These are phyloP conservation scores for Phytophthora pseudosyringae DNA, from an alignment of 352 stramenopile genomes.

Conservation along the genomic window DNA sequence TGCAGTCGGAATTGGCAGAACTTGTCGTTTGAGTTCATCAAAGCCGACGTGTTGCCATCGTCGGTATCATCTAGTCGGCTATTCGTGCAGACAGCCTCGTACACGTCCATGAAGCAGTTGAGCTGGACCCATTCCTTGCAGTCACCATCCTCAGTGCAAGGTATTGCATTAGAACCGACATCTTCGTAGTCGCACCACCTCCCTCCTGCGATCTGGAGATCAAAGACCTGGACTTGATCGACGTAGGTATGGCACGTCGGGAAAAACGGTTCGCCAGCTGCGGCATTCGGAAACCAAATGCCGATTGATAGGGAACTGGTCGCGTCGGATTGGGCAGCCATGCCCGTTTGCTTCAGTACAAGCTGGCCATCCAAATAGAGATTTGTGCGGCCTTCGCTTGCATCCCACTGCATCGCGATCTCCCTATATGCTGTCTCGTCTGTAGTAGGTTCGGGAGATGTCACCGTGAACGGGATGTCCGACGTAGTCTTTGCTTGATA, in stretches of 20 bases:
- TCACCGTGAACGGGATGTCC: slow-evolving; percentile 31
- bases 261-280: slow-evolving; percentile 65
- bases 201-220: slow-evolving; percentile 57
- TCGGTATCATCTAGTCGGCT: not conserved
- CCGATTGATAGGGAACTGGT: slow-evolving; percentile 50
- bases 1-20: slow-evolving; percentile 51
- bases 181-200: slow-evolving; percentile 72
- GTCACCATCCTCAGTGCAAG: slow-evolving; percentile 43
- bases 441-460: slow-evolving; percentile 12
- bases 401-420: slow-evolving; percentile 72
- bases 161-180: slow-evolving; percentile 25
- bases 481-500: slow-evolving; percentile 59
- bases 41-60: not conserved
- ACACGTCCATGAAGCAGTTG: slow-evolving; percentile 72
- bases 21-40: not conserved
- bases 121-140: slow-evolving; percentile 52
- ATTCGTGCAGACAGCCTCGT: slow-evolving; percentile 55
- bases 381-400: slow-evolving; percentile 57
- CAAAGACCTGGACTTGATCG: slow-evolving; percentile 60
- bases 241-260: slow-evolving; percentile 54
- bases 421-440: slow-evolving; percentile 41
- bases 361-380: slow-evolving; percentile 67
- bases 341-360: slow-evolving; percentile 42
- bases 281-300: slow-evolving; percentile 76
- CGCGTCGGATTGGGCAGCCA: not conserved